Base-by-base conservation (phyloP, 257 asterid genomes). In the Ophiorrhiza pumila region DNA sequence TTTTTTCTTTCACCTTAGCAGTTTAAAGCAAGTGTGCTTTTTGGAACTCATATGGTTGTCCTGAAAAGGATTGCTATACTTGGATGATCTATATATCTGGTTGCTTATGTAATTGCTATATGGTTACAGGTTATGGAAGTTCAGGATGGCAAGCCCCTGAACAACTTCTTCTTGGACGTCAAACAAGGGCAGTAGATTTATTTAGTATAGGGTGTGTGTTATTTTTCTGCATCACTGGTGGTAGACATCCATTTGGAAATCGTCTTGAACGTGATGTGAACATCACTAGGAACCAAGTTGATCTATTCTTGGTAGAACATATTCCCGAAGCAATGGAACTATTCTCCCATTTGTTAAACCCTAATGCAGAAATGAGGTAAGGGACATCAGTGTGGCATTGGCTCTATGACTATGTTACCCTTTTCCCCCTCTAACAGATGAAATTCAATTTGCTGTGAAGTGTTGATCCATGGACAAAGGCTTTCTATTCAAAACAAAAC, bases 81-180 rank as follows among this genome's bases (percentile, higher is more conserved):
- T 23, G 52, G 29, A 32, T 13, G 5, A 42, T 46, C 11, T 34
- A 25, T 59, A 2, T 31, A 39, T 41, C 22, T 29, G n/a, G 68
- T 53, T 56, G 35, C 78, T 65, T 60, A 27, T 42, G 32, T 9
- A 34, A 8, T 6, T 27, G 22, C 18, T 73, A 50, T 53, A 22
- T 77, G 68, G 50, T 80, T 76, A 62, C 82, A 93, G 98, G 99
- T 75, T 77, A 73, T 78, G 99, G 99, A 83, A 94, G 97, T 80
- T 85, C 97, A 5, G 99, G 99, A 81, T 94, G 99, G 99, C 99
- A 94, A 83, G 97, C 99, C 25, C 99, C 99, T 42, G 99, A 94
- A 80, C 95, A 90, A 83, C 93, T 94, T 79, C 97, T 91, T 76
- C 84, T 76, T 79, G 95, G 94, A 49, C 97, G 97, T 78, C 97